phyloP scores from a whole-genome alignment of 352 stramenopile genomes.

The Albugo laibachii region DNA sequence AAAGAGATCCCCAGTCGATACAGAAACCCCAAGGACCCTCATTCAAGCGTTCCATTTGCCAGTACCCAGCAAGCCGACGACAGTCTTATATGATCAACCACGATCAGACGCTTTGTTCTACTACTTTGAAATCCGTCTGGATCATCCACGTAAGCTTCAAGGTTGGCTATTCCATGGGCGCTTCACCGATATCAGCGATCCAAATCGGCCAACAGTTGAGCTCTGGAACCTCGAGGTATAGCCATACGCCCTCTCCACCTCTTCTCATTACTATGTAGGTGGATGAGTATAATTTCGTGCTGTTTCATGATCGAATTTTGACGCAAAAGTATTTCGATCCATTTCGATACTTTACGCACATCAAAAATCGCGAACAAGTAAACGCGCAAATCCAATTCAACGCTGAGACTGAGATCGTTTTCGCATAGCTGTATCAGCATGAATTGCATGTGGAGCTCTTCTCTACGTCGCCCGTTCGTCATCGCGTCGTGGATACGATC shows the following conservation, averaged over 20 bases:
- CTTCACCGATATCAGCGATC: slow-evolving; percentile 10
- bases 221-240: slow-evolving; percentile 12
- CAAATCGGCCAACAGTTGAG: background rate
- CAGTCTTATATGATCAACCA: too few species aligned
- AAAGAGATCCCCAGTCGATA: too few species aligned
- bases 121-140: slow-evolving; percentile 22
- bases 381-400: background rate
- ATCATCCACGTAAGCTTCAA: slow-evolving; percentile 17
- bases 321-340: slow-evolving; percentile 17
- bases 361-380: slow-evolving; percentile 23
- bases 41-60: too few species aligned
- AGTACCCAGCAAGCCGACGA: too few species aligned
- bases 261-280: slow-evolving; percentile 9
- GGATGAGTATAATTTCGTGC: slow-evolving; percentile 20
- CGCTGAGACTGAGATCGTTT: background rate
- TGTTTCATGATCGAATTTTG: slow-evolving; percentile 13
- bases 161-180: slow-evolving; percentile 21
- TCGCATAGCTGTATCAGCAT: slow-evolving; percentile 24
- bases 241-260: background rate
- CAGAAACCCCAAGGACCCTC: too few species aligned
- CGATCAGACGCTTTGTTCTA: slow-evolving; percentile 19
- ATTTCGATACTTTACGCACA: slow-evolving; percentile 19
- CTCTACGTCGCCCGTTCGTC: slow-evolving; percentile 16
- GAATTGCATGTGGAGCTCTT: slow-evolving; percentile 23
- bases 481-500: slow-evolving; percentile 30